A percentile compares a stretch with the other conserved stretches of the same genome.
Evolutionary conservation across 441 rosid genomes (phyloP).

Genomic region (Jatropha multifida): DNA sequence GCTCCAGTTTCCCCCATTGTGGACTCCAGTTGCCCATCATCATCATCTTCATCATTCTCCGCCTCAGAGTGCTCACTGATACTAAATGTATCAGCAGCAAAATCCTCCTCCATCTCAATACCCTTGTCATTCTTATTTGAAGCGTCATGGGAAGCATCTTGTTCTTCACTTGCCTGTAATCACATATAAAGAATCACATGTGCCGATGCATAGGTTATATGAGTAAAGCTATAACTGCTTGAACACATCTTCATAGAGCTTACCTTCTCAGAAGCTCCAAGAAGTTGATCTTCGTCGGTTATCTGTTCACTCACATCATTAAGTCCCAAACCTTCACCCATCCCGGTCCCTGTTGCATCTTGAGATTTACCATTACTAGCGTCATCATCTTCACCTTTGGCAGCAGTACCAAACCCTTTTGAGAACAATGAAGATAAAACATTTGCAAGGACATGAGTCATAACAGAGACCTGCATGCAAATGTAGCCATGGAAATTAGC

Average conservation of each 20-base stretch:
- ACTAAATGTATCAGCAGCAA: slow-evolving; percentile 68
- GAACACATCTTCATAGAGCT: not conserved
- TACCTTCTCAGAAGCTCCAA: slow-evolving; percentile 75
- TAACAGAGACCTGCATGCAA: slow-evolving; percentile 62
- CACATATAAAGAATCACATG: slow-evolving; percentile 19
- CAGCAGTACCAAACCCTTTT: slow-evolving; percentile 72
- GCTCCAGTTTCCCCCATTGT: slow-evolving; percentile 80
- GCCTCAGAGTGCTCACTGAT: slow-evolving; percentile 83
- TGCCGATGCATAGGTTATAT: not conserved
- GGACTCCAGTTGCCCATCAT: slow-evolving; percentile 74
- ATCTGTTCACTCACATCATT: slow-evolving; percentile 95
- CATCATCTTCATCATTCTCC: slow-evolving; percentile 53
- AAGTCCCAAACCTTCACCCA: slow-evolving; percentile 91
- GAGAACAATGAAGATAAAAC: slow-evolving; percentile 72
- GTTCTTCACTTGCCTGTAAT: slow-evolving; percentile 66
- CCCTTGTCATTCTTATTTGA: slow-evolving; percentile 76
- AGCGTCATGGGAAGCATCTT: slow-evolving; percentile 57
- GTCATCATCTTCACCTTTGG: slow-evolving; percentile 65
- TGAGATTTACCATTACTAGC: slow-evolving; percentile 42
- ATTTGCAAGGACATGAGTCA: slow-evolving; percentile 76
- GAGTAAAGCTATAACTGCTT: not conserved
- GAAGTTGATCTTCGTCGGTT: slow-evolving; percentile 90
- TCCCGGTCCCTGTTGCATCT: slow-evolving; percentile 83
- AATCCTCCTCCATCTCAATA: slow-evolving; percentile 90
- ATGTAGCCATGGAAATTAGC: slow-evolving; percentile 10